Evolutionary conservation across 768 basidiomycete species (phyloP).

Genomic region (Russula foetens): DNA sequence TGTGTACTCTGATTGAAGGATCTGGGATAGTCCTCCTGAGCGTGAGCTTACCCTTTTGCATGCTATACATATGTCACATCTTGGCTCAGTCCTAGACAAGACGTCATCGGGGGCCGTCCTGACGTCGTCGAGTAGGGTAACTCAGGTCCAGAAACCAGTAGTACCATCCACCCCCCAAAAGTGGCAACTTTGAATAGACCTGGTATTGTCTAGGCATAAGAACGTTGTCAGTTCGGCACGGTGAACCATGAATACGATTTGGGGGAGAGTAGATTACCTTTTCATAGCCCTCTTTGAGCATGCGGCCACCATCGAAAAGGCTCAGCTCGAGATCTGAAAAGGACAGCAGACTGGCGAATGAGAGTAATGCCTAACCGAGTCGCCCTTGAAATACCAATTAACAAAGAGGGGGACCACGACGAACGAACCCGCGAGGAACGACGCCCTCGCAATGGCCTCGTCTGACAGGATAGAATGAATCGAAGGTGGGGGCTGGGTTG

Average conservation of each 20-base stretch:
- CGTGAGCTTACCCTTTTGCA: background rate
- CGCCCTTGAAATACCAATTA: background rate
- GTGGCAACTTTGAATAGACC: slow-evolving; percentile 36
- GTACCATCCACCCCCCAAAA: slow-evolving; percentile 38
- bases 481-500: no score
- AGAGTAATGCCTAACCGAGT: background rate
- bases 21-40: slow-evolving; percentile 18
- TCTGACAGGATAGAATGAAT: background rate
- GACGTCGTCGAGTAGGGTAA: slow-evolving; percentile 45
- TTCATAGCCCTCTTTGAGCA: slow-evolving; percentile 30
- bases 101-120: slow-evolving; percentile 39
- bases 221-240: no score
- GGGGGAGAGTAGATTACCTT: slow-evolving; percentile 24
- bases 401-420: background rate
- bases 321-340: slow-evolving; percentile 25
- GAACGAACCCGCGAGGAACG: background rate
- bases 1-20: slow-evolving; percentile 32
- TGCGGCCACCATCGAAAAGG: slow-evolving; percentile 18
- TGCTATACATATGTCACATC: slow-evolving; percentile 30
- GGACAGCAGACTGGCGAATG: no score
- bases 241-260: background rate
- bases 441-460: background rate
- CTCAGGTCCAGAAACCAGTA: slow-evolving; percentile 34
- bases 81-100: slow-evolving; percentile 36
- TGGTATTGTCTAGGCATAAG: slow-evolving; percentile 14